phyloP scores from a whole-genome alignment of 2,329 filamentous ascomycete genomes.

The Phoma sp. region DNA sequence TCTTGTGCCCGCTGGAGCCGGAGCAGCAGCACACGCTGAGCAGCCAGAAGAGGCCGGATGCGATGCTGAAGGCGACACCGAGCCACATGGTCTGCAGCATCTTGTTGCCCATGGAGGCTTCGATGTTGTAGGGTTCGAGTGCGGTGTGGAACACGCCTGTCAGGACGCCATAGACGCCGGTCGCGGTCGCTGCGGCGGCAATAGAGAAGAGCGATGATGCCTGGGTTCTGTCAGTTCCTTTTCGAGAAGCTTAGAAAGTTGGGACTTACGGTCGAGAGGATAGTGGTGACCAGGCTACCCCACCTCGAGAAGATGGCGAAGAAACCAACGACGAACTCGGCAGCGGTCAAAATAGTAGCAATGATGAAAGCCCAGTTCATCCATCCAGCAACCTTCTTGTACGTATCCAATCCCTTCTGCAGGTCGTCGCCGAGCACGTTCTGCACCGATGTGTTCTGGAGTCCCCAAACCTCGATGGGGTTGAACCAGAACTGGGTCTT shows the following conservation, averaged over 20 bases:
- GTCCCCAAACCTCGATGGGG: constrained; percentile 68
- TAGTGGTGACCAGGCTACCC: constrained; percentile 81
- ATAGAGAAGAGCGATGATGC: constrained; percentile 63
- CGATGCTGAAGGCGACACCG: constrained; percentile 76
- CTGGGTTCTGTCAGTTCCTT: constrained; percentile 44
- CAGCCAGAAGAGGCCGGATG: constrained; percentile 85
- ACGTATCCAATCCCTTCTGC: constrained; percentile 70
- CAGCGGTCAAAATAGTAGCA: constrained; percentile 70
- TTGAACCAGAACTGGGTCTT: constrained; percentile 79
- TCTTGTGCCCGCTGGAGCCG: constrained; percentile 60
- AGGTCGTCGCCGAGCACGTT: constrained; percentile 69
- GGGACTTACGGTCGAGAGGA: constrained; percentile 70
- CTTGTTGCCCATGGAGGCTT: constrained; percentile 67
- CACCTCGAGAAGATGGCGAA: constrained; percentile 82
- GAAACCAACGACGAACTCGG: constrained; percentile 78
- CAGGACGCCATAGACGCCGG: constrained; percentile 73
- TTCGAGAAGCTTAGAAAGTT: constrained; percentile 22
- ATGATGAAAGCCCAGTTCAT: constrained; percentile 82
- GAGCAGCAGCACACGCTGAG: constrained; percentile 91
- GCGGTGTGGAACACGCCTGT: constrained; percentile 70
- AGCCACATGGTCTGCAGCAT: constrained; percentile 81
- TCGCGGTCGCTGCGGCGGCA: constrained; percentile 73
- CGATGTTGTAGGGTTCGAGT: constrained; percentile 74
- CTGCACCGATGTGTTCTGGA: constrained; percentile 61
- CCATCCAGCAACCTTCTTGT: constrained; percentile 77